phyloP scores from a whole-genome alignment of 2,329 filamentous ascomycete species.

The Fusarium marasasianum region DNA sequence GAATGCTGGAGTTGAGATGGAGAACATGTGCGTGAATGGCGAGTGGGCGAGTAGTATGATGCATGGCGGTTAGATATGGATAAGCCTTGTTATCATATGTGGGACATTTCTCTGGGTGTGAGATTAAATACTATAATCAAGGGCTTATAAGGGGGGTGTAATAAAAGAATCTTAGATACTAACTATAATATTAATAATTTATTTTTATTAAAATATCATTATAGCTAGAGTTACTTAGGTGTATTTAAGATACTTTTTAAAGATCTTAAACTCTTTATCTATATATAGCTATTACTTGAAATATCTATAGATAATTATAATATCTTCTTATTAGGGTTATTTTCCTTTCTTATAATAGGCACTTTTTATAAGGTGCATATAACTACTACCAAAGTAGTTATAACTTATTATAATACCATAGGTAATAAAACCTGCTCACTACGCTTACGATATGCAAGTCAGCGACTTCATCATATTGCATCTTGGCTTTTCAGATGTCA shows the following conservation, averaged over 20 bases:
- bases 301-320: background rate
- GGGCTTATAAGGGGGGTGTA: background rate
- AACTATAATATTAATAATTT: background rate
- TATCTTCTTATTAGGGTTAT: background rate
- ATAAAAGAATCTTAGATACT: background rate
- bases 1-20: background rate
- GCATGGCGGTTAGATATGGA: background rate
- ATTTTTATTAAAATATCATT: background rate
- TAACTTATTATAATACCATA: accelerated
- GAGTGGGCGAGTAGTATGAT: background rate
- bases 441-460: background rate
- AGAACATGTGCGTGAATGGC: background rate
- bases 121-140: background rate
- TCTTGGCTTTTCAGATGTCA: background rate
- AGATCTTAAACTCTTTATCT: too few relatives aligned
- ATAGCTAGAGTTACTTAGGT: background rate
- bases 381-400: too few relatives aligned
- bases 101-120: background rate
- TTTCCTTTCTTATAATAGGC: too few relatives aligned
- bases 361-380: accelerated
- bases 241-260: too few relatives aligned
- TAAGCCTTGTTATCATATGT: background rate
- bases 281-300: background rate
- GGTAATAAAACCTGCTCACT: accelerated
- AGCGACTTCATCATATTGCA: background rate